These are phyloP conservation scores for Tricholoma saponaceum DNA, from an alignment of 768 basidiomycete genomes.

Conservation along the genomic window DNA sequence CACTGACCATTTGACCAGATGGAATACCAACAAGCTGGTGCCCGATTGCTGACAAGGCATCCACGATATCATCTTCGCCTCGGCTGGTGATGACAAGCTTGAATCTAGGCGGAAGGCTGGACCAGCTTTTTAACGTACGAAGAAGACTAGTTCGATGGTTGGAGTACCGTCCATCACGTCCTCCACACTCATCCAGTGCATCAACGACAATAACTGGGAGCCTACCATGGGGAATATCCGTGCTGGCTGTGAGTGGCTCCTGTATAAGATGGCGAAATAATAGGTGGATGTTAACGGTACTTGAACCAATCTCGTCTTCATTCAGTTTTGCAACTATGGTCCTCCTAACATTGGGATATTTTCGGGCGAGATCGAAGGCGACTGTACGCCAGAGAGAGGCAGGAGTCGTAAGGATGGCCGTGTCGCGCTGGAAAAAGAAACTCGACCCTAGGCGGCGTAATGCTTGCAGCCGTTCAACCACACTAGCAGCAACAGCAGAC, in stretches of 20 bases:
- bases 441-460: slow-evolving; percentile 8
- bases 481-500: slow-evolving; percentile 15
- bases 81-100: slow-evolving; percentile 4
- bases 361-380: neutral
- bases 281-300: neutral
- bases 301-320: neutral
- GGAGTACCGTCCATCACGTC: neutral
- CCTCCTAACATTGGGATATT: neutral
- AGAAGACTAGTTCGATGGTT: neutral
- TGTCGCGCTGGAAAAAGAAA: slow-evolving; percentile 11
- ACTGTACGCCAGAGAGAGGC: neutral
- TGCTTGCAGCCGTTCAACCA: slow-evolving; percentile 3
- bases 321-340: neutral
- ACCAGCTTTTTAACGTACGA: neutral
- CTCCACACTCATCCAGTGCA: slow-evolving; percentile 22
- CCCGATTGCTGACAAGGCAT: neutral
- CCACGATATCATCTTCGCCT: neutral
- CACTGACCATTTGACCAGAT: neutral
- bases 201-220: slow-evolving; percentile 20
- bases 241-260: neutral
- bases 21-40: neutral
- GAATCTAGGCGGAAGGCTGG: neutral
- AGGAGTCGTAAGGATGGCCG: slow-evolving; percentile 9
- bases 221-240: neutral
- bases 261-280: neutral